Conservation (phyloP, 2,329 filamentous ascomycete genomes). For the Alternaria infectoria region DNA sequence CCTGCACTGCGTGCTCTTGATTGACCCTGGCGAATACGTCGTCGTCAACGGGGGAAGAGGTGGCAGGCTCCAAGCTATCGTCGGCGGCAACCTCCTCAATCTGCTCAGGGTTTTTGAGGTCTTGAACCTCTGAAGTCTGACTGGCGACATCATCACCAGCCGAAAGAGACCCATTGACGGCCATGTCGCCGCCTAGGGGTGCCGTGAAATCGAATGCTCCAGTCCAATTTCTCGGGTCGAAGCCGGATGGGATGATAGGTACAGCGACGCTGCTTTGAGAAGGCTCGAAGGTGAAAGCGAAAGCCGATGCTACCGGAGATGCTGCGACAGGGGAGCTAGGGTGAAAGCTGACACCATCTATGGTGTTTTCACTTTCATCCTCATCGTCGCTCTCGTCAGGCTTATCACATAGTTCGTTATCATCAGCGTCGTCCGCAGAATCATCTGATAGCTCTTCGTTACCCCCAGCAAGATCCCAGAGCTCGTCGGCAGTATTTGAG, state of each 20-base stretch:
- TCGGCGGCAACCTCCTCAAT: neutral
- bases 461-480: neutral
- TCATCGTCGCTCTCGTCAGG: neutral
- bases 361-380: neutral
- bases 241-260: neutral
- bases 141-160: no score
- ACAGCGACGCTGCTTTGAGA: neutral
- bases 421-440: neutral
- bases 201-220: neutral
- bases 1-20: neutral
- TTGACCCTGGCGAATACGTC: neutral
- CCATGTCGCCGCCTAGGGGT: neutral
- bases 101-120: neutral
- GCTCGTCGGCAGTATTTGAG: neutral
- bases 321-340: rapidly evolving
- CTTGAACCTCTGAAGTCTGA: neutral
- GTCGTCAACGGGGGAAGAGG: neutral
- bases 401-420: neutral
- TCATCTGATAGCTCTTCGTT: neutral
- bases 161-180: neutral
- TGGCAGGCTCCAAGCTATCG: neutral
- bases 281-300: neutral
- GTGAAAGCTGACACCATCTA: neutral
- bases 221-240: neutral
- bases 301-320: neutral